Conservation (phyloP, 2,329 filamentous ascomycete genomes). For the Colletotrichum sp. region DNA sequence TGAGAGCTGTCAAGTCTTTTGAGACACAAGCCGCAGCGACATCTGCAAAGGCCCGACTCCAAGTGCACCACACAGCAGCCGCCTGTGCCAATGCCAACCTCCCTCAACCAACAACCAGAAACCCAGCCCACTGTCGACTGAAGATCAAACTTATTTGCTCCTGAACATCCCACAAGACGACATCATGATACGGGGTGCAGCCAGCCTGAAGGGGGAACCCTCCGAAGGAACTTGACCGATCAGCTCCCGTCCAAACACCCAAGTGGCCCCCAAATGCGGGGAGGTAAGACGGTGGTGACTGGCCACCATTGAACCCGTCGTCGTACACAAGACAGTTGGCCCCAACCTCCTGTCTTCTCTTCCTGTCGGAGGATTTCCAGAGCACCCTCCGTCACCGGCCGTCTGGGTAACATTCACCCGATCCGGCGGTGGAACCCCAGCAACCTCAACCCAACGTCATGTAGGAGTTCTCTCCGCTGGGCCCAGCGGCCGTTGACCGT, state of each 20-base stretch:
- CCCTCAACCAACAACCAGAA: neutral
- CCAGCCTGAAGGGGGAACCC: neutral
- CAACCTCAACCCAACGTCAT: constrained; percentile 2
- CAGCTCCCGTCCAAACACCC: neutral
- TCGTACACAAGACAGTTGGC: neutral
- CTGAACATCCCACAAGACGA: neutral
- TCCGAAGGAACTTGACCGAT: neutral
- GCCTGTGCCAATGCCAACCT: neutral
- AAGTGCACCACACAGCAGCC: neutral
- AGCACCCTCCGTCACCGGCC: constrained; percentile 8
- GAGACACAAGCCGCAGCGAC: neutral
- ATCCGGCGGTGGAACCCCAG: constrained; percentile 10
- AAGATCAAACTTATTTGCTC: neutral
- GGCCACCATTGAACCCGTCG: neutral
- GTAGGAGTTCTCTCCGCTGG: neutral
- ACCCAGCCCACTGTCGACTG: neutral
- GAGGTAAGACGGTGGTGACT: neutral
- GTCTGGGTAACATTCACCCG: constrained; percentile 3
- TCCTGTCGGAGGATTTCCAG: neutral
- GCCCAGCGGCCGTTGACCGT: neutral
- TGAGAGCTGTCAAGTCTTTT: neutral
- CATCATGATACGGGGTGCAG: neutral
- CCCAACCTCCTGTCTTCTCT: neutral
- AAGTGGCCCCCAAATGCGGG: neutral
- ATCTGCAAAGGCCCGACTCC: neutral